These are phyloP conservation scores for Mesembryanthemum crystallinum DNA, from an alignment of 148 eudicot genomes.

Conservation along the genomic window DNA sequence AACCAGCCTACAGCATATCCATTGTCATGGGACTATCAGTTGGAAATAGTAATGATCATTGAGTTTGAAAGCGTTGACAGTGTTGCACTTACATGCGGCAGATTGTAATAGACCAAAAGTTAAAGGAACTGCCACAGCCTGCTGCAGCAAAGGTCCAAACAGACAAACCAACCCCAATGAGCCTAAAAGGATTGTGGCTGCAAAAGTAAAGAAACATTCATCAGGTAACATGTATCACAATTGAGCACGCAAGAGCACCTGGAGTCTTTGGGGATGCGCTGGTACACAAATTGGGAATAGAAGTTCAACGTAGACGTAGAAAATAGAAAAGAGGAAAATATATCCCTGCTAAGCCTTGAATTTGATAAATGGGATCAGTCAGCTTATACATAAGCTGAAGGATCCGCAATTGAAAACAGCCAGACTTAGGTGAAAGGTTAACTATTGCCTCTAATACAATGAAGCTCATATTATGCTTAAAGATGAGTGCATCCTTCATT, in stretches of 20 bases:
- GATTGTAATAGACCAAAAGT: conserved; percentile 73
- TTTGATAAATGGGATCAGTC: too few species aligned
- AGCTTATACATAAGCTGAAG: too few species aligned
- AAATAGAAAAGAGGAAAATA: too few species aligned
- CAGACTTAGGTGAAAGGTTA: too few species aligned
- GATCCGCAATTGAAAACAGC: too few species aligned
- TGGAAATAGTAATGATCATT: neutral
- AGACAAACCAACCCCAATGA: conserved; percentile 80
- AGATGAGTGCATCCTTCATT: too few species aligned
- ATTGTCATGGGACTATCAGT: conserved; percentile 10
- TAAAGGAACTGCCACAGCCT: conserved; percentile 71
- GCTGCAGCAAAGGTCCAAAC: conserved; percentile 81
- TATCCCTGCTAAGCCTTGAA: too few species aligned
- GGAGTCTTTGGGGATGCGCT: neutral
- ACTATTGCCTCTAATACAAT: too few species aligned
- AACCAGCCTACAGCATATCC: conserved; percentile 61
- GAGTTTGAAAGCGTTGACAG: neutral
- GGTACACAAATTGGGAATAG: neutral
- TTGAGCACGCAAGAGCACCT: conserved; percentile 8
- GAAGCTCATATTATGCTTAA: too few species aligned
- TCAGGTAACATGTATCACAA: conserved; percentile 4
- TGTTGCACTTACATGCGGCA: conserved; percentile 68
- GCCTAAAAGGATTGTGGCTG: conserved; percentile 92
- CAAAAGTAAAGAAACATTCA: conserved; percentile 19
- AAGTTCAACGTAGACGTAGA: too few species aligned